phyloP scores from a whole-genome alignment of 495 filamentous ascomycete species.

The Zalerion maritima region DNA sequence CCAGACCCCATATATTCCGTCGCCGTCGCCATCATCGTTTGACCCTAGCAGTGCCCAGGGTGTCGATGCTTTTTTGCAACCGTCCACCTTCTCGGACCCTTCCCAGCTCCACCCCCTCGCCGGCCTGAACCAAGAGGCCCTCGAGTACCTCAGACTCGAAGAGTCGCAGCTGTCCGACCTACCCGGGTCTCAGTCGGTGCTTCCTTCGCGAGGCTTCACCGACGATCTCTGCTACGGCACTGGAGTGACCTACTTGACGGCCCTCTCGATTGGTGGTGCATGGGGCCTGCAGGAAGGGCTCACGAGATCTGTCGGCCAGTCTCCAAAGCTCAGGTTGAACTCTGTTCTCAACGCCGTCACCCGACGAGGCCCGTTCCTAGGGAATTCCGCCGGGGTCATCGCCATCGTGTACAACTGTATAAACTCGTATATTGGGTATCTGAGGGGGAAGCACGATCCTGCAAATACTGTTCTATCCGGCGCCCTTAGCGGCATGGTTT shows the following conservation, averaged over 20 bases:
- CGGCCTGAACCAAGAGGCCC: conserved; percentile 75
- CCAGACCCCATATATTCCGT: conserved; percentile 12
- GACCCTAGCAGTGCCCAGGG: conserved; percentile 59
- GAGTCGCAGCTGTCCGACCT: conserved; percentile 77
- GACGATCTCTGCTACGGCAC: conserved; percentile 98
- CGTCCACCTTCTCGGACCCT: conserved; percentile 61
- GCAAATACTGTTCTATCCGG: conserved; percentile 79
- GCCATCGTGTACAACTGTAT: conserved; percentile 90
- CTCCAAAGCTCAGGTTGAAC: conserved; percentile 84
- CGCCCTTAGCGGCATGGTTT: conserved; percentile 76
- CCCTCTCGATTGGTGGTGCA: conserved; percentile 69
- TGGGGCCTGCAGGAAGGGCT: conserved; percentile 89
- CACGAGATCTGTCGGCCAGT: conserved; percentile 53
- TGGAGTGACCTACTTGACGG: conserved; percentile 80
- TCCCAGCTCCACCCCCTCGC: conserved; percentile 84
- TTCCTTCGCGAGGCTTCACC: conserved; percentile 91
- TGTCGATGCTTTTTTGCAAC: conserved; percentile 65
- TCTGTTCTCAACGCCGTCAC: conserved; percentile 87
- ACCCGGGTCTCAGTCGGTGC: conserved; percentile 69
- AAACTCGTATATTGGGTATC: conserved; percentile 78
- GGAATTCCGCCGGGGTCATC: conserved; percentile 87
- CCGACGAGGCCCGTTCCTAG: conserved; percentile 84
- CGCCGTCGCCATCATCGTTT: conserved; percentile 27
- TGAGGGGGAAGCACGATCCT: conserved; percentile 79
- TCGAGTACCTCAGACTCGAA: conserved; percentile 90